A percentile compares a stretch with the other conserved stretches of the same genome.
Evolutionary conservation across 345 rosid species (phyloP).

Genomic region (Eucalyptus sp.): DNA sequence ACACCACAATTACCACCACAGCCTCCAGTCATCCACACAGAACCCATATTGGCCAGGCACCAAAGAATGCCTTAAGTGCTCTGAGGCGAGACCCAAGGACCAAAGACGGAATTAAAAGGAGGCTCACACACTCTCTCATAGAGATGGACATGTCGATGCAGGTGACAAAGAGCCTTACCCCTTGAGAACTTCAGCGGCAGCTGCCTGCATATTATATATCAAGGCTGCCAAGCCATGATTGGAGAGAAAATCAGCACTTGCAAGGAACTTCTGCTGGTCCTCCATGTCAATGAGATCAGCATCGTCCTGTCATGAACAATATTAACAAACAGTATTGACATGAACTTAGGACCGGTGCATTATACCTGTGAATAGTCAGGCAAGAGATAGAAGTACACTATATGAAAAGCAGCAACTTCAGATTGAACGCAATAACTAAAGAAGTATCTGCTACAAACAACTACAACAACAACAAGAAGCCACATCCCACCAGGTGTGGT

Average conservation of each 20-base stretch:
- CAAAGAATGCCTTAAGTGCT: neutral
- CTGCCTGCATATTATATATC: constrained; percentile 49
- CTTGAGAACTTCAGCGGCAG: constrained; percentile 58
- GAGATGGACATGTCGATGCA: neutral
- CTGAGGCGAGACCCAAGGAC: neutral
- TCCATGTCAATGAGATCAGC: constrained; percentile 61
- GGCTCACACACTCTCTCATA: neutral
- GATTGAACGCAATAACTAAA: neutral
- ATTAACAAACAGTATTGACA: neutral
- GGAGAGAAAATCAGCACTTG: constrained; percentile 76
- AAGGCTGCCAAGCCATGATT: constrained; percentile 42
- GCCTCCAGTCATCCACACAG: neutral
- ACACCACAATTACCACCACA: neutral
- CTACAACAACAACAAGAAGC: neutral
- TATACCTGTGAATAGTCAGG: neutral
- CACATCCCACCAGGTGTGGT: neutral
- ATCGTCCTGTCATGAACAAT: constrained; percentile 39
- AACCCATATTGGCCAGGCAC: neutral
- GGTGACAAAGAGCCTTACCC: constrained; percentile 29
- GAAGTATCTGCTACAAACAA: neutral
- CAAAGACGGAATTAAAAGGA: neutral
- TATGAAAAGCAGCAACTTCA: neutral
- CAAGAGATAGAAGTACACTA: neutral
- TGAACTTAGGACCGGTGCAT: neutral
- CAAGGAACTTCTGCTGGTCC: constrained; percentile 68